A percentile compares a stretch with the other conserved stretches of the same genome.
These are phyloP conservation scores for Termitomyces sp. DNA, from an alignment of 1,284 basidiomycete species.

Conservation along the genomic window DNA sequence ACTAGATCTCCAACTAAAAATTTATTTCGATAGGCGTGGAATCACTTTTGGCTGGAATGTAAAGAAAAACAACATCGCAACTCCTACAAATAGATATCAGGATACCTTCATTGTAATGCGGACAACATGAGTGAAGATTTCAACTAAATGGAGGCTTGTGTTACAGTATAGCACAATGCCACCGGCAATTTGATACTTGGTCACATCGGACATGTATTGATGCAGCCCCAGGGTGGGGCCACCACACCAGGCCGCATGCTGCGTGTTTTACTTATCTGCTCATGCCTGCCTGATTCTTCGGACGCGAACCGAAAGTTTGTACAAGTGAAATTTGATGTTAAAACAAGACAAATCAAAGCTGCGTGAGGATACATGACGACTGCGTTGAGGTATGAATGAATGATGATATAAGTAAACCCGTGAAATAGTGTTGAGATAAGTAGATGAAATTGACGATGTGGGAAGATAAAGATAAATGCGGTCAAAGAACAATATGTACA, in stretches of 20 bases:
- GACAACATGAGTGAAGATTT: not conserved
- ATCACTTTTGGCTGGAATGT: not conserved
- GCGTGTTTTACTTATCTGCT: not conserved
- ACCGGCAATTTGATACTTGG: too few species aligned
- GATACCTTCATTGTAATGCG: not conserved
- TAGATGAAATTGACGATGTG: conserved; percentile 2
- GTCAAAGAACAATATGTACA: conserved; percentile 10
- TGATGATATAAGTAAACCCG: conserved; percentile 5
- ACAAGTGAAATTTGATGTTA: conserved; percentile 8
- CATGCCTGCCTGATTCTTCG: conserved; percentile 1
- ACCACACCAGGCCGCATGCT: not conserved
- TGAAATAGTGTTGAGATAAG: conserved; percentile 3
- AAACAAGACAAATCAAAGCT: conserved; percentile 14
- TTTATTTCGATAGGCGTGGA: not conserved
- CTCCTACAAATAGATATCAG: too few species aligned
- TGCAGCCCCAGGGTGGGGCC: too few species aligned
- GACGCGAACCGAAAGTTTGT: not conserved
- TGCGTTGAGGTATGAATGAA: conserved; percentile 9
- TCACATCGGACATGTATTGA: too few species aligned
- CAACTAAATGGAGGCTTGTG: not conserved
- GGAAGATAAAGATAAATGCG: conserved; percentile 7
- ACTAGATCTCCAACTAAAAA: too few species aligned
- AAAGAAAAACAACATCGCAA: not conserved
- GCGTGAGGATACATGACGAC: conserved; percentile 9
- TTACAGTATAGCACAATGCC: too few species aligned